Conservation (phyloP, 202 grass and related monocot genomes). For the Zizania palustris region DNA sequence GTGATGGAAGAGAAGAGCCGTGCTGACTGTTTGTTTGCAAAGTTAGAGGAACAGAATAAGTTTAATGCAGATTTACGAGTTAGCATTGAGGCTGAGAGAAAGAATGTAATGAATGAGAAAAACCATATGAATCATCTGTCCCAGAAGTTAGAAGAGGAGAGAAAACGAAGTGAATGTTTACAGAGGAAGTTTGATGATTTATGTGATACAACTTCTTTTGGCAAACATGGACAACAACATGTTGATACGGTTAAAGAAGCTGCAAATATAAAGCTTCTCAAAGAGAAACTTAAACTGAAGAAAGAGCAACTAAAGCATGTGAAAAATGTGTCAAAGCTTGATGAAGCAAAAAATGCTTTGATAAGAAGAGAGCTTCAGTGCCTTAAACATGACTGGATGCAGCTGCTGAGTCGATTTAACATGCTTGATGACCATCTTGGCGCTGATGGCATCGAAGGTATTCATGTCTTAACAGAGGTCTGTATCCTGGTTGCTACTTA, state of each 20-base stretch:
- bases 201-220: slow-evolving; percentile 38
- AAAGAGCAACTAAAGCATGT: slow-evolving; percentile 75
- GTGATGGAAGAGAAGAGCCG: slow-evolving; percentile 51
- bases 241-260: slow-evolving; percentile 39
- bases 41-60: slow-evolving; percentile 76
- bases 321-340: slow-evolving; percentile 67
- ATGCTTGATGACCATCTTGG: slow-evolving; percentile 74
- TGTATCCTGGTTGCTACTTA: slow-evolving; percentile 50
- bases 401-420: slow-evolving; percentile 67
- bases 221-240: slow-evolving; percentile 32
- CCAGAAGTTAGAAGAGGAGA: slow-evolving; percentile 57
- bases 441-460: slow-evolving; percentile 61
- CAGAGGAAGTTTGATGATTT: slow-evolving; percentile 33
- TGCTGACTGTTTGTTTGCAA: slow-evolving; percentile 57
- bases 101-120: slow-evolving; percentile 49
- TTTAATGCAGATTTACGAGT: slow-evolving; percentile 52
- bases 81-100: slow-evolving; percentile 48
- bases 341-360: slow-evolving; percentile 62
- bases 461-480: slow-evolving; percentile 70
- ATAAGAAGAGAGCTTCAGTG: slow-evolving; percentile 67
- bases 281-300: slow-evolving; percentile 90
- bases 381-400: slow-evolving; percentile 72
- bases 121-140: slow-evolving; percentile 42
- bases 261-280: slow-evolving; percentile 68
- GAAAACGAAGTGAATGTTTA: slow-evolving; percentile 40